A percentile compares a stretch with the other conserved stretches of the same genome.
These are phyloP conservation scores for Endocalyx cinctus DNA, from an alignment of 2,329 filamentous ascomycete genomes.

Conservation along the genomic window DNA sequence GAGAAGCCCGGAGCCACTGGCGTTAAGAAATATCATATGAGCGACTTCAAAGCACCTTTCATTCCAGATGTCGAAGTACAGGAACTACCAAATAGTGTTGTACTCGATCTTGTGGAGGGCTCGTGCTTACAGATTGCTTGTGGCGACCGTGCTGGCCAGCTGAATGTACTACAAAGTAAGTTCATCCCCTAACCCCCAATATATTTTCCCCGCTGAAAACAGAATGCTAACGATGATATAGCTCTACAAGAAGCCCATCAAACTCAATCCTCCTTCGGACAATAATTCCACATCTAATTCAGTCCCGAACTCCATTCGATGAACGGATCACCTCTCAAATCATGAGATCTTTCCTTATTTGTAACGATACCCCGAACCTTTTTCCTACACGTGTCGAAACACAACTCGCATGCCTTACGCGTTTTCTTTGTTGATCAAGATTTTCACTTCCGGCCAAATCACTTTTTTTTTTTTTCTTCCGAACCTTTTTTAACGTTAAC, in stretches of 20 bases:
- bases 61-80: constrained; percentile 86
- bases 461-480: too few species aligned
- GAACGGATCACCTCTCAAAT: constrained; percentile 1
- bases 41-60: constrained; percentile 74
- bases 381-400: background rate
- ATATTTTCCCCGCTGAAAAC: background rate
- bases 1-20: constrained; percentile 40
- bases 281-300: constrained; percentile 18
- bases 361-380: background rate
- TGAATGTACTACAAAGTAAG: constrained; percentile 50
- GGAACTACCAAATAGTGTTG: constrained; percentile 83
- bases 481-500: too few species aligned
- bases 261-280: constrained; percentile 27
- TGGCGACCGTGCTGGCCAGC: constrained; percentile 56
- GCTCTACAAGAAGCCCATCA: constrained; percentile 40
- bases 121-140: constrained; percentile 61
- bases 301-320: constrained; percentile 3
- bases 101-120: constrained; percentile 56
- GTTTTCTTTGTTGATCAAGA: background rate
- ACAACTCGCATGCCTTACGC: too few species aligned
- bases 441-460: too few species aligned
- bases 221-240: constrained; percentile 24
- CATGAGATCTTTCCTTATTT: background rate
- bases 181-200: too few species aligned
- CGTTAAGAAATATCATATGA: constrained; percentile 77